These are phyloP conservation scores for Geranium brycei DNA, from an alignment of 345 rosid genomes.

Conservation along the genomic window DNA sequence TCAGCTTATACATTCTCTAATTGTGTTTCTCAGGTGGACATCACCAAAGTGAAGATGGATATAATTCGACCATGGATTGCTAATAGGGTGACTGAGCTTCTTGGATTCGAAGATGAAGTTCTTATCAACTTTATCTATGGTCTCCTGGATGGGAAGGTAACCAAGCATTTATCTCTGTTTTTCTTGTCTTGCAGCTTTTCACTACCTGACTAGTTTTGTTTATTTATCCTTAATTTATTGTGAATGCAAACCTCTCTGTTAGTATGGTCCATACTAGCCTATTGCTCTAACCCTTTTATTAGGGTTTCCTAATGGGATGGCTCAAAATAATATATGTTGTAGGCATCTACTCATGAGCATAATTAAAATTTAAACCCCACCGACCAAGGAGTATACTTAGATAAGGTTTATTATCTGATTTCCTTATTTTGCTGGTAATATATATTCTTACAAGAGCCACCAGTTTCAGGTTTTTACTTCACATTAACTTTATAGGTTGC, in stretches of 20 bases:
- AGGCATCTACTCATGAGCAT: background rate
- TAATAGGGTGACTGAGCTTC: constrained; percentile 74
- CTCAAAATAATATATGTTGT: background rate
- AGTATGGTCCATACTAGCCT: background rate
- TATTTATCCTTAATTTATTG: background rate
- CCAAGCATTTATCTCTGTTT: background rate
- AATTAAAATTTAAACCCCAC: too few species aligned
- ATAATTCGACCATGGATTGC: constrained; percentile 95
- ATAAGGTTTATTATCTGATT: constrained; percentile 8
- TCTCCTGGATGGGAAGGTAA: constrained; percentile 85
- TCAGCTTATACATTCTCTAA: background rate
- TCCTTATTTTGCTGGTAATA: background rate
- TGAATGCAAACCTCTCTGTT: background rate
- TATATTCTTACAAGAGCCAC: background rate
- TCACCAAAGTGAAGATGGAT: constrained; percentile 88
- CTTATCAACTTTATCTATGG: constrained; percentile 90
- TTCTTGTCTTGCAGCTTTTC: background rate
- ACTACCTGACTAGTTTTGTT: background rate
- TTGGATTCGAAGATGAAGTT: constrained; percentile 96
- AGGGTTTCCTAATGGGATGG: background rate
- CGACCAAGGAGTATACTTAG: background rate
- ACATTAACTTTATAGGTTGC: background rate
- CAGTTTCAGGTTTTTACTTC: background rate
- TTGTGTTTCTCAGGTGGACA: constrained; percentile 46
- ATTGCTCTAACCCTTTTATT: background rate